Conservation (phyloP, 208 protist genomes). For the Acanthamoeba culbertsoni region DNA sequence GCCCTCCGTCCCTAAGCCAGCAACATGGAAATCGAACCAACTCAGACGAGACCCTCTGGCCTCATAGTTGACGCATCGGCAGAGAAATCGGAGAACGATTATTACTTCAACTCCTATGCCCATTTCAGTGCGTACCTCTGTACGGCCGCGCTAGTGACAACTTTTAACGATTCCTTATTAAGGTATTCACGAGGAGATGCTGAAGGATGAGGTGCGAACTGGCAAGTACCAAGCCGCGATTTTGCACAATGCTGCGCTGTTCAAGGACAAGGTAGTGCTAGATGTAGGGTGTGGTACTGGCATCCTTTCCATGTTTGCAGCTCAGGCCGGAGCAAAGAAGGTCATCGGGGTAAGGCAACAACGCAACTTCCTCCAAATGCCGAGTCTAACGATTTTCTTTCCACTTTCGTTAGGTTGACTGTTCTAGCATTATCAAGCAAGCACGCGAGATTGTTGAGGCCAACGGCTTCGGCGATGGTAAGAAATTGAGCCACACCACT, state of each 20-base stretch:
- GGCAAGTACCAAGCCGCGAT: background rate
- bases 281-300: slow-evolving; percentile 49
- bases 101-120: slow-evolving; percentile 86
- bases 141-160: no score
- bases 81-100: slow-evolving; percentile 66
- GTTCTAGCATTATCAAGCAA: background rate
- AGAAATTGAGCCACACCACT: background rate
- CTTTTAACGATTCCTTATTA: no score
- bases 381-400: background rate
- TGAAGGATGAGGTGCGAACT: background rate
- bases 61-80: background rate
- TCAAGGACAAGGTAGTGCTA: slow-evolving; percentile 62
- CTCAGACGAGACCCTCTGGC: background rate
- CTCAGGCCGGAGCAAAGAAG: slow-evolving; percentile 30
- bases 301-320: slow-evolving; percentile 6
- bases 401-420: background rate
- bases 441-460: slow-evolving; percentile 10
- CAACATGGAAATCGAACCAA: background rate
- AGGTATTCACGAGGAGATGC: slow-evolving; percentile 42
- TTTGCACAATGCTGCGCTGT: background rate
- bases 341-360: no score
- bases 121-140: slow-evolving; percentile 76
- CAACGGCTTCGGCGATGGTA: background rate
- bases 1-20: no score
- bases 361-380: background rate